Evolutionary conservation across 202 grass and related monocot species (phyloP).

Genomic region (Cymbopogon flexuosus): DNA sequence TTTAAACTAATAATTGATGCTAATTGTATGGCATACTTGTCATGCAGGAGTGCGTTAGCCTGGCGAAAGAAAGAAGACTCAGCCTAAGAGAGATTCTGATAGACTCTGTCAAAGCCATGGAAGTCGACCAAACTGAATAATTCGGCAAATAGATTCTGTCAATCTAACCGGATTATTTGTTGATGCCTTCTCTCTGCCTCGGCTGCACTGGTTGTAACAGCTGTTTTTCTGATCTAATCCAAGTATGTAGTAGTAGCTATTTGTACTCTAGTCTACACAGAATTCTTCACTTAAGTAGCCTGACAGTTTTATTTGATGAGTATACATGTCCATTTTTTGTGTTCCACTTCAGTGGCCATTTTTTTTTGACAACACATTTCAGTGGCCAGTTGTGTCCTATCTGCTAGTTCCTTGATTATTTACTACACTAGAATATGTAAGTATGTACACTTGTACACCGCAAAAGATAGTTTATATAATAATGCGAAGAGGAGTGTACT

Average conservation of each 20-base stretch:
- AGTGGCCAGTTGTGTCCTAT: no score
- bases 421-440: no score
- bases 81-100: slow-evolving; percentile 44
- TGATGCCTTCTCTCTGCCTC: neutral
- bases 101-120: slow-evolving; percentile 48
- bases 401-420: no score
- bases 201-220: neutral
- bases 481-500: no score
- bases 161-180: neutral
- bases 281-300: neutral
- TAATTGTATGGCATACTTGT: slow-evolving; percentile 2
- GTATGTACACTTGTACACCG: no score
- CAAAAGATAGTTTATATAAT: no score
- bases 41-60: slow-evolving; percentile 53
- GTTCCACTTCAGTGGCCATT: no score
- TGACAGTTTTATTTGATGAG: neutral
- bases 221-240: neutral
- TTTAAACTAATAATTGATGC: neutral
- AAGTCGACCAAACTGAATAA: slow-evolving; percentile 53
- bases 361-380: no score
- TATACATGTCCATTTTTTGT: neutral
- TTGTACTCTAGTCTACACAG: neutral
- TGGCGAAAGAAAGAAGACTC: slow-evolving; percentile 51
- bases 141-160: slow-evolving; percentile 21
- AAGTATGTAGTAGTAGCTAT: neutral